Conservation (phyloP, 331 rosid genomes). For the Quercus tomentella region DNA sequence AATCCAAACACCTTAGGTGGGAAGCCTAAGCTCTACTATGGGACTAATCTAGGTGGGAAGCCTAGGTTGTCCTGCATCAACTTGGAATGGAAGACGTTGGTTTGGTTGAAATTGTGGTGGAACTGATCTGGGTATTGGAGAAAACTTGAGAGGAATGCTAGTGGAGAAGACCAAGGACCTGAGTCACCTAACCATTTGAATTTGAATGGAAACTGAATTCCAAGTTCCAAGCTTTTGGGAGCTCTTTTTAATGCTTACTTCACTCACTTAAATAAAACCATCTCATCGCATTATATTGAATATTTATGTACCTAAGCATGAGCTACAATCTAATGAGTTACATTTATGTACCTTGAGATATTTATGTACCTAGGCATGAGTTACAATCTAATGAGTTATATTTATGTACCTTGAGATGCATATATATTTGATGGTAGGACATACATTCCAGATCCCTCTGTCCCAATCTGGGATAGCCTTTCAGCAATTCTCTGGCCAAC, state of each 20-base stretch:
- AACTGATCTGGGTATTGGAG: slow-evolving; percentile 28
- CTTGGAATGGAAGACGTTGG: slow-evolving; percentile 12
- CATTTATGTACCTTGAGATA: slow-evolving; percentile 8
- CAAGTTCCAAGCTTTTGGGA: background rate
- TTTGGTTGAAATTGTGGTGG: slow-evolving; percentile 8
- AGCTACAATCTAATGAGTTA: too few relatives aligned
- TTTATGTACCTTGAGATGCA: slow-evolving; percentile 16
- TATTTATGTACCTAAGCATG: background rate
- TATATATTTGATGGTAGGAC: slow-evolving; percentile 5
- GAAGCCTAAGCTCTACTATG: too few relatives aligned
- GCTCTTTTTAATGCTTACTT: background rate
- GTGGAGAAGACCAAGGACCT: slow-evolving; percentile 48
- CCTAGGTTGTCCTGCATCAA: background rate
- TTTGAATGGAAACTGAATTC: background rate
- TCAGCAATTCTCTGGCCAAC: too few relatives aligned
- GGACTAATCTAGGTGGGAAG: too few relatives aligned
- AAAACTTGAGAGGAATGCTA: slow-evolving; percentile 25
- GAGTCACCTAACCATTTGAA: slow-evolving; percentile 19
- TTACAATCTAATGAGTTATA: too few relatives aligned
- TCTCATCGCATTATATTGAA: too few relatives aligned
- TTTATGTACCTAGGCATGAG: slow-evolving; percentile 5
- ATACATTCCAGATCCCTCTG: too few relatives aligned
- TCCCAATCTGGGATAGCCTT: too few relatives aligned
- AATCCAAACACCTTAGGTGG: too few relatives aligned
- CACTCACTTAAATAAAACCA: too few relatives aligned